These are phyloP conservation scores for Trichoderma brevicompactum DNA, from an alignment of 2,329 filamentous ascomycete species.

Conservation along the genomic window DNA sequence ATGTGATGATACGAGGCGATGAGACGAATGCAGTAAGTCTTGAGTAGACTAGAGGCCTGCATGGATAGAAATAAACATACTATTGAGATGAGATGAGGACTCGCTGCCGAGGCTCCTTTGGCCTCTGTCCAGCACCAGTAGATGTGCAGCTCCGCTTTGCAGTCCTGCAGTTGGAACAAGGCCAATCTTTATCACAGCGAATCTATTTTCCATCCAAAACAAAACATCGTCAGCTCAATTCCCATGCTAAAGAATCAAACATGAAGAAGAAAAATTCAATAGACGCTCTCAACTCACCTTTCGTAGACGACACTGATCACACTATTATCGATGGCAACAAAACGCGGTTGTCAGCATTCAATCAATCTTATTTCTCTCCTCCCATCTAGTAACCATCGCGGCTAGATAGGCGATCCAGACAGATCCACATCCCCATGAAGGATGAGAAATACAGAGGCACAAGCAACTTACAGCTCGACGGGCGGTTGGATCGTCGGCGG, in stretches of 20 bases:
- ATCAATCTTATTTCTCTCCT: background rate
- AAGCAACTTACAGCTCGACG: constrained; percentile 45
- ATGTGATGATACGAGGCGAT: background rate
- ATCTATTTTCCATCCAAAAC: constrained; percentile 47
- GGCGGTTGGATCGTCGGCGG: constrained; percentile 42
- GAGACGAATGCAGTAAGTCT: background rate
- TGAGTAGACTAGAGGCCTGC: background rate
- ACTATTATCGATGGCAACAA: constrained; percentile 40
- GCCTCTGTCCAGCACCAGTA: constrained; percentile 58
- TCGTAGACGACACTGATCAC: constrained; percentile 50
- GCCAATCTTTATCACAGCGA: constrained; percentile 61
- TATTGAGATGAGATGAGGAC: constrained; percentile 66
- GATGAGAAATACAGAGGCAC: background rate
- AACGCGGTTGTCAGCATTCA: background rate
- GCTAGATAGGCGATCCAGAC: background rate
- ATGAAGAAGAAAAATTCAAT: background rate
- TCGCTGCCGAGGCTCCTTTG: constrained; percentile 59
- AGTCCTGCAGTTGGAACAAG: constrained; percentile 62
- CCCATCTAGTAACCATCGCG: background rate
- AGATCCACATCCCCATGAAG: background rate
- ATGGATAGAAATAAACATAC: constrained; percentile 45
- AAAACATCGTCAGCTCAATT: background rate
- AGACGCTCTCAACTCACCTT: constrained; percentile 43
- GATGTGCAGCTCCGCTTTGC: constrained; percentile 59
- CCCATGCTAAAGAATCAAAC: background rate